Evolutionary conservation across 2,329 filamentous ascomycete genomes (phyloP).

Genomic region (Xylaria sp.): DNA sequence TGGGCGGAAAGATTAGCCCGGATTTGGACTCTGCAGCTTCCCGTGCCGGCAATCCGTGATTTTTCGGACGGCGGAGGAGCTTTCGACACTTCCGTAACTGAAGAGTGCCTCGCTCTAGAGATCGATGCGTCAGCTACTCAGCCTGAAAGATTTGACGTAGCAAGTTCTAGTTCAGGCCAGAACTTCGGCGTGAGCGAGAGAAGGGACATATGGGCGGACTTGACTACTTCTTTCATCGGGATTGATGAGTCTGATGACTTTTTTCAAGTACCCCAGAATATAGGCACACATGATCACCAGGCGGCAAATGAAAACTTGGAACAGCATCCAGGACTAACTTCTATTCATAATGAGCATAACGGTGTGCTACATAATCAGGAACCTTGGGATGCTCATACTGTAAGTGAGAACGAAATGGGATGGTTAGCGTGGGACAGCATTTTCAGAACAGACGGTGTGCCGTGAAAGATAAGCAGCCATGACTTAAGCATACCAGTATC

Average conservation of each 20-base stretch:
- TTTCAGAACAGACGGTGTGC: background rate
- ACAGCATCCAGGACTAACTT: background rate
- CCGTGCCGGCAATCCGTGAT: conserved; percentile 12
- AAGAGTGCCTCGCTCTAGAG: conserved; percentile 15
- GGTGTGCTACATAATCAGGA: background rate
- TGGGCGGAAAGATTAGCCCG: background rate
- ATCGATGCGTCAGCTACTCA: background rate
- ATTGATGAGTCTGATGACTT: background rate
- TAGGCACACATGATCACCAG: background rate
- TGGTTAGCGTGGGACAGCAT: conserved; percentile 13
- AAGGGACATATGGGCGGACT: conserved; percentile 8
- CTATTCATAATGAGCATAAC: background rate
- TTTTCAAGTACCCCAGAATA: background rate
- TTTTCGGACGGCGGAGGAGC: conserved; percentile 18
- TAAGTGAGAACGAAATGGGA: background rate
- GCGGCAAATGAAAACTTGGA: background rate
- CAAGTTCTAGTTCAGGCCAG: background rate
- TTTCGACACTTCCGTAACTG: conserved; percentile 16
- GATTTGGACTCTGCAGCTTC: background rate
- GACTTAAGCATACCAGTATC: background rate
- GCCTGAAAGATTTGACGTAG: background rate
- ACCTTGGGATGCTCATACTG: conserved; percentile 1
- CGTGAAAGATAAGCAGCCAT: background rate
- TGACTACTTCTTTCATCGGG: background rate
- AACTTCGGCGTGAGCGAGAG: conserved; percentile 1